Base-by-base conservation (phyloP, 306 rosid species). In the Fagus crenata region DNA sequence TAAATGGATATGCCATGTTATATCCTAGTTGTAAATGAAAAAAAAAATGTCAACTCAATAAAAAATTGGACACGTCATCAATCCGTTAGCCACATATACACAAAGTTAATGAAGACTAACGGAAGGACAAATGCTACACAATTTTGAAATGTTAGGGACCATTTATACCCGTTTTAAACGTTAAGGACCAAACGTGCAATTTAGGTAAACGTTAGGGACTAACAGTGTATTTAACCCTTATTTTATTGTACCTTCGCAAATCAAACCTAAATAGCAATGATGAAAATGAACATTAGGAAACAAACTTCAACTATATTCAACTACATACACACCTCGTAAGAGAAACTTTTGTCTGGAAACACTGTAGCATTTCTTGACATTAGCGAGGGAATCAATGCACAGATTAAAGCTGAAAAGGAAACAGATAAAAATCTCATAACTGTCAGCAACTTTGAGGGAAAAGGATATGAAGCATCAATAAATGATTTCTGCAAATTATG, bases 371-470 rank as follows among this genome's bases (percentile, higher is more conserved):
- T 88, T 86, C 96, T 90, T 84, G 97, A 87, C 98, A 95, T 84
- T 59, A 95, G 96, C 72, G 89, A 84, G 59, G 97, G 96, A 81
- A 95, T 80, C 90, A 90, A 89, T 36, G 98, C 96, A 86, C 98
- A 92, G 56, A 92, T 84, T 87, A 92, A 89, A 82, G 98, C 98
- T 95, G 97, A 76, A 82, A 86, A 81, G 69, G 77, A 53, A 69
- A 64, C 74, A 63, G 37, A 69, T 75, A 77, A 40, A 67, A 13
- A 60, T 56, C 69, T 53, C 73, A 77, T 74, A 51, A 73, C 14
- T 8, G 73, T 70, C 74, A 87, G 61, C 1, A 31, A 60, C 81
- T 58, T 49, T 51, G 59, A 56, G 71, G 74, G 74, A 77, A 72
- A 59, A 59, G 74, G 75, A 82, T 32, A 72, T 33, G 76, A 71